phyloP scores from a whole-genome alignment of 768 basidiomycete species.

The Rhizopogon vinicolor region DNA sequence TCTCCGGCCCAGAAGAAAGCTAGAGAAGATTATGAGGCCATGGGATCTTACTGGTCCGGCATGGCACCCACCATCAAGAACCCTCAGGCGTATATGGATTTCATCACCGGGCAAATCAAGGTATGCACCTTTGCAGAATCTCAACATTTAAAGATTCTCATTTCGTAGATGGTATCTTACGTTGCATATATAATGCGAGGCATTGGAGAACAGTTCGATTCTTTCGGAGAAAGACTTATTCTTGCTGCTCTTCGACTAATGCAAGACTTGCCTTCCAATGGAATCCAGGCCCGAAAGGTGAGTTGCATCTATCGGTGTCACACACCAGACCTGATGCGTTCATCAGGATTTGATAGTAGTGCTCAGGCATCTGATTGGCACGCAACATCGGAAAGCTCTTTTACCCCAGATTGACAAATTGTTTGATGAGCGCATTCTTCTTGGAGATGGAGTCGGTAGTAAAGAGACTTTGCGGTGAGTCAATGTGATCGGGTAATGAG shows the following conservation, averaged over 20 bases:
- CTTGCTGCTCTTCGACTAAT: conserved; percentile 79
- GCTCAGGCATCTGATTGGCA: conserved; percentile 82
- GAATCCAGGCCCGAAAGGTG: conserved; percentile 79
- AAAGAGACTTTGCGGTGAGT: conserved; percentile 79
- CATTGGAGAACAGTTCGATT: conserved; percentile 55
- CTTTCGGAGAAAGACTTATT: conserved; percentile 78
- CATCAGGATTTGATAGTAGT: conserved; percentile 86
- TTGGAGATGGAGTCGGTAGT: conserved; percentile 80
- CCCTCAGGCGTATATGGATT: conserved; percentile 68
- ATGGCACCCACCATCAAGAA: conserved; percentile 77
- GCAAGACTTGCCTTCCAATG: conserved; percentile 89
- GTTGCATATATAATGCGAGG: conserved; percentile 85
- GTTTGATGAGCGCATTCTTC: conserved; percentile 83
- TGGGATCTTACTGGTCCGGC: conserved; percentile 79
- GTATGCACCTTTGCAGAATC: conserved; percentile 30
- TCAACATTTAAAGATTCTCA: conserved; percentile 5
- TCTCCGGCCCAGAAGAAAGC: conserved; percentile 78
- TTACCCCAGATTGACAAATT: conserved; percentile 84
- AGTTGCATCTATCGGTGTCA: conserved; percentile 1
- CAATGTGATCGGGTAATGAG: background rate
- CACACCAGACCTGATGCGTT: background rate
- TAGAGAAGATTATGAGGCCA: conserved; percentile 73
- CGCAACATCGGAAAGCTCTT: conserved; percentile 72
- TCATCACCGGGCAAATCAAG: conserved; percentile 89
- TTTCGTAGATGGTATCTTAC: conserved; percentile 77